phyloP scores from a whole-genome alignment of 768 basidiomycete species.

The Coprinopsis sp. region DNA sequence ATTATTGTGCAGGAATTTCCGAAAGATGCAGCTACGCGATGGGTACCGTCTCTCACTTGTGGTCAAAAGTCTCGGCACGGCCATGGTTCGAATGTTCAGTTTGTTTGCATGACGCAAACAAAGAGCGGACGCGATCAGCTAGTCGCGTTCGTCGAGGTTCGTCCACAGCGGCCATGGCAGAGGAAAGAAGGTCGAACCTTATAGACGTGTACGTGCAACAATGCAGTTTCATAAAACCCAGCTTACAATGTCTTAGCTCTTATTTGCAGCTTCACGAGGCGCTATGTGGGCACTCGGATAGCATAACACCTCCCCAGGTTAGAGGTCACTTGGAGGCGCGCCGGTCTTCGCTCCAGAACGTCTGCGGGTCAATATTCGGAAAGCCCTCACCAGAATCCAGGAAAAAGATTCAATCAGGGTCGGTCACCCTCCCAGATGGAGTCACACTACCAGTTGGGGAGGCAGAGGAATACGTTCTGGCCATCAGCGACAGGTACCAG shows the following conservation, averaged over 20 bases:
- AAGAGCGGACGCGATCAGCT: too few species aligned
- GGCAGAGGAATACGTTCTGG: constrained; percentile 60
- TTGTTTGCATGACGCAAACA: too few species aligned
- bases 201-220: constrained; percentile 14
- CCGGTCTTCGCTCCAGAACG: constrained; percentile 48
- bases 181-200: constrained; percentile 13
- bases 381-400: constrained; percentile 64
- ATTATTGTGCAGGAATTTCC: too few species aligned
- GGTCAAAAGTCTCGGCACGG: too few species aligned
- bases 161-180: constrained; percentile 9
- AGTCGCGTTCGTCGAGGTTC: too few species aligned
- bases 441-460: constrained; percentile 59
- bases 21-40: too few species aligned
- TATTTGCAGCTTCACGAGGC: constrained; percentile 52
- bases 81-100: too few species aligned
- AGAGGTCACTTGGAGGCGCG: constrained; percentile 56
- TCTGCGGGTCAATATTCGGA: constrained; percentile 55
- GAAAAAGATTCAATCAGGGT: constrained; percentile 61
- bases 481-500: constrained; percentile 66
- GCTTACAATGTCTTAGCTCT: constrained; percentile 37
- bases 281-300: constrained; percentile 56
- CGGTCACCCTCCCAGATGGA: constrained; percentile 65
- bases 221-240: background rate
- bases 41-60: too few species aligned
- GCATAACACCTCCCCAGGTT: constrained; percentile 53